Base-by-base conservation (phyloP, 1,139 yeast genomes). In the Yamadazyma sp. region DNA sequence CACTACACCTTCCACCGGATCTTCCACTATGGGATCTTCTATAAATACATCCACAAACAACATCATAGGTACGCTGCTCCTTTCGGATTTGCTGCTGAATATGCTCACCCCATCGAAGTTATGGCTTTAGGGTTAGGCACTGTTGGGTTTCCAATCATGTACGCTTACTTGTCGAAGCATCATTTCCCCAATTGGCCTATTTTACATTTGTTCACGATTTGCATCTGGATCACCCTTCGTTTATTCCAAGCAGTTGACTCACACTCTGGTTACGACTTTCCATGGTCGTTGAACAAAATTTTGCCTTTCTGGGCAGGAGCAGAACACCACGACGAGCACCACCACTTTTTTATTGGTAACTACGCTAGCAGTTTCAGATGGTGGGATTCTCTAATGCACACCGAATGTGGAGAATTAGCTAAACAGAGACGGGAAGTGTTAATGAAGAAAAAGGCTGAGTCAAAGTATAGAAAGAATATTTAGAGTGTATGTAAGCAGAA, bases 21-120 rank as follows among this genome's bases (percentile, higher is more conserved):
- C 26, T 81, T 91, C 62, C 98, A 91, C 63, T 75, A 80, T 57
- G 95, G 95, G 39, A 75, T 80, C 50, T 82, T 91, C 58, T 91
- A 91, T 76, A 87, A 86, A 67, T 77, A 83, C 61, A 87, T 91
- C 53, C 98, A 91, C 72, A 91, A 91, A 69, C 95, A 87, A 69
- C 98, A 91, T 66, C 98, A 91, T 66, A 82, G 89, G 62, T 91
- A 89, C 60, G 96, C 97, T 20, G 97, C 97, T 30, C 98, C 98
- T 24, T 91, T 91, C 60, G 98, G 98, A 17, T 72, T 91, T 46
- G 84, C 97, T 39, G 98, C 98, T 18, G 98, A 91, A 65, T 91
- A 91, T 60, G 98, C 98, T 7, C 97, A 91, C 58, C 98, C 98
- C 3, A 73, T 83, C 25, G 98, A 91, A 67, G 95, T 92, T 18